phyloP scores from a whole-genome alignment of 257 asterid species.

The Nicotiana otophora region DNA sequence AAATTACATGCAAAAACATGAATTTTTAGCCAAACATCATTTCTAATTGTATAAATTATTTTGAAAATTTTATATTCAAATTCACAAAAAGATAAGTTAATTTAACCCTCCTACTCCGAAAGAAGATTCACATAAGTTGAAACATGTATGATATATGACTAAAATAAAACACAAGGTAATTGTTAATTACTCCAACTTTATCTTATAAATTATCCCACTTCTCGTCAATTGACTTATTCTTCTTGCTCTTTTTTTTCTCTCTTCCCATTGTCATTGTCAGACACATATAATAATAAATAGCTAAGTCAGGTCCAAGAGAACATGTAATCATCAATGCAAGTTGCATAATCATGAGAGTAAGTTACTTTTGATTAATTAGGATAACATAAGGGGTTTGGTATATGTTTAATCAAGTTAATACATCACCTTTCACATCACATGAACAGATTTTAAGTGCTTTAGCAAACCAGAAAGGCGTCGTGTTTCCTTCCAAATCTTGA shows the following conservation, averaged over 20 bases:
- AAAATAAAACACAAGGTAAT: too few relatives aligned
- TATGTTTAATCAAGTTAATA: conserved; percentile 6
- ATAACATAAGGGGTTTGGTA: neutral
- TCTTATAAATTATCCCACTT: neutral
- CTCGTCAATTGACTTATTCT: neutral
- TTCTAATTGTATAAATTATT: too few relatives aligned
- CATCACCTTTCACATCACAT: neutral
- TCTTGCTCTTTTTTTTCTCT: neutral
- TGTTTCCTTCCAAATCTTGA: conserved; percentile 1
- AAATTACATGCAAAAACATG: too few relatives aligned
- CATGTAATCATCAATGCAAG: conserved; percentile 5
- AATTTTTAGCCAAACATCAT: too few relatives aligned
- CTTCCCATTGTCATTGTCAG: neutral
- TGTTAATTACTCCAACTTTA: too few relatives aligned
- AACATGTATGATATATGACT: too few relatives aligned
- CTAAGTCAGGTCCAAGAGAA: neutral
- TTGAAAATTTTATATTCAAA: fast-evolving
- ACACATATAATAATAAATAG: neutral
- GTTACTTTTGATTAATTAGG: neutral
- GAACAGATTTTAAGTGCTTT: neutral
- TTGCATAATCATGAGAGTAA: neutral
- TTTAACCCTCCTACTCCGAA: too few relatives aligned
- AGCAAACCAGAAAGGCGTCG: neutral
- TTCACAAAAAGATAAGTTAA: too few relatives aligned
- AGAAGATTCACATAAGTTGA: too few relatives aligned